These are phyloP conservation scores for Bacterosira constricta DNA, from an alignment of 108 stramenopile genomes.

Conservation along the genomic window DNA sequence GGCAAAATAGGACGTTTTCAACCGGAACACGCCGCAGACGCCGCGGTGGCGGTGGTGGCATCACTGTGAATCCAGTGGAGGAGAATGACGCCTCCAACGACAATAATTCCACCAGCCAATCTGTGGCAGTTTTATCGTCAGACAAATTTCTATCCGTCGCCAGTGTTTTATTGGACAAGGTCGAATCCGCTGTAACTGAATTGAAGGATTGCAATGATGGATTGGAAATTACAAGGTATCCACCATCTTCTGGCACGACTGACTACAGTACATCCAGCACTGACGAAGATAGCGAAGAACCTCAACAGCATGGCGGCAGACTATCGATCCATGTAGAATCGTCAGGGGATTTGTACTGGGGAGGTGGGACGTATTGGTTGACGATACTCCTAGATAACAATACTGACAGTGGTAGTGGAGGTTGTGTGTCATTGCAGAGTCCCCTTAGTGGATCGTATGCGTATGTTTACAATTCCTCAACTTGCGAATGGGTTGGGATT, in stretches of 20 bases:
- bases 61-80: not conserved
- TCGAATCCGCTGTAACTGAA: conserved; percentile 60
- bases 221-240: conserved; percentile 50
- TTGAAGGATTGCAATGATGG: conserved; percentile 66
- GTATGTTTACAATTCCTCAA: conserved; percentile 61
- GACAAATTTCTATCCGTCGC: conserved; percentile 52
- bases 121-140: not conserved
- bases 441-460: conserved; percentile 73
- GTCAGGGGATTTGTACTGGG: conserved; percentile 59
- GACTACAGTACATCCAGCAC: too few species aligned
- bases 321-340: conserved; percentile 60
- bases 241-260: not conserved
- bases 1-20: conserved; percentile 7
- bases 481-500: conserved; percentile 68
- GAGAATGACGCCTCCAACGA: not conserved
- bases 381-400: conserved; percentile 24
- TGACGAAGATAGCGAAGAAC: conserved; percentile 11
- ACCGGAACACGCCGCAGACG: not conserved
- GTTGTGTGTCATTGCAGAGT: conserved; percentile 51
- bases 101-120: not conserved
- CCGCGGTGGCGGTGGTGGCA: not conserved
- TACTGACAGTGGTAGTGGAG: conserved; percentile 46
- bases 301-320: conserved; percentile 41
- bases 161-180: conserved; percentile 55
- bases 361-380: conserved; percentile 39